Percentiles rank a stretch among this genome's conserved stretches.
Conservation (phyloP, 495 filamentous ascomycete species). For the Neohortaea acidophila region DNA sequence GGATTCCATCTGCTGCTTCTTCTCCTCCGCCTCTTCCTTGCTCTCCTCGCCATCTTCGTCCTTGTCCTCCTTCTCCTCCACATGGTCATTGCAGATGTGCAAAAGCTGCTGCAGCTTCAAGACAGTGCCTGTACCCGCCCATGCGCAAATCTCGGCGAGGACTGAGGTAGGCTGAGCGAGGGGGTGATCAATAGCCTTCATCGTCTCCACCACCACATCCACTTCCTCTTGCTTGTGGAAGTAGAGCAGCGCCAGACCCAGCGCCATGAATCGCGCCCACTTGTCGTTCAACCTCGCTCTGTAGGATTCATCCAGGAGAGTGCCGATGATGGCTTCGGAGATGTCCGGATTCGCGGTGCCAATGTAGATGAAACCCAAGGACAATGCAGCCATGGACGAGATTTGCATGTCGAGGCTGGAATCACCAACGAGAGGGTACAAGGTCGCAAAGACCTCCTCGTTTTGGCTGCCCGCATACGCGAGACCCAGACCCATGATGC, state of each 20-base stretch:
- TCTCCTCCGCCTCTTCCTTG: too few relatives aligned
- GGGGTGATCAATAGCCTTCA: constrained; percentile 90
- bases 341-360: constrained; percentile 81
- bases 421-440: constrained; percentile 77
- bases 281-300: constrained; percentile 83
- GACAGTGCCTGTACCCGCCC: constrained; percentile 92
- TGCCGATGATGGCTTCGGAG: constrained; percentile 73
- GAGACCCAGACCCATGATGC: constrained; percentile 91
- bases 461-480: constrained; percentile 86
- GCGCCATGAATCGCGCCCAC: constrained; percentile 91
- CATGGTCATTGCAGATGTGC: constrained; percentile 93
- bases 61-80: constrained; percentile 46
- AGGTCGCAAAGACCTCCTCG: constrained; percentile 60
- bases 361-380: constrained; percentile 81
- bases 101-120: constrained; percentile 91
- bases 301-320: constrained; percentile 80
- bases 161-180: constrained; percentile 84
- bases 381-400: constrained; percentile 87
- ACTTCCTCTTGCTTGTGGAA: constrained; percentile 96
- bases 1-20: too few relatives aligned
- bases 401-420: constrained; percentile 77
- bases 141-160: constrained; percentile 88
- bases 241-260: constrained; percentile 85
- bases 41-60: constrained; percentile 73
- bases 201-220: constrained; percentile 82